Evolutionary conservation across 345 rosid species (phyloP).

Genomic region (Aurinia saxatilis): DNA sequence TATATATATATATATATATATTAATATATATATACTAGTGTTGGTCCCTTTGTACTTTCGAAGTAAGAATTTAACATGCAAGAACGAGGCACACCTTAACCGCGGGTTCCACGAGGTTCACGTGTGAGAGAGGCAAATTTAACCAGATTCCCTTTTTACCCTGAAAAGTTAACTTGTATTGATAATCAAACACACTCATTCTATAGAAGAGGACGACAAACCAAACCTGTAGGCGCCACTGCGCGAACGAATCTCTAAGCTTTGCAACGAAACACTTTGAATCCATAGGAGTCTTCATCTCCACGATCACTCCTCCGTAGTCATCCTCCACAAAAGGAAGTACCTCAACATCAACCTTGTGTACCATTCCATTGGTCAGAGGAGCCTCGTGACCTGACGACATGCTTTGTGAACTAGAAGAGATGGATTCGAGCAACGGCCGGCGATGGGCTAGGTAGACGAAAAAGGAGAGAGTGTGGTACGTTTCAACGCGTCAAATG

Average conservation of each 20-base stretch:
- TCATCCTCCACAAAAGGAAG: slow-evolving; percentile 45
- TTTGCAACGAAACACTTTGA: slow-evolving; percentile 30
- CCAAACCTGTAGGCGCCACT: slow-evolving; percentile 52
- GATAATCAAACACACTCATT: background rate
- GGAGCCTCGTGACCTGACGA: slow-evolving; percentile 17
- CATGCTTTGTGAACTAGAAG: background rate
- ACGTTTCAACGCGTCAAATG: slow-evolving; percentile 11
- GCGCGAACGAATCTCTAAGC: slow-evolving; percentile 39
- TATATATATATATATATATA: no score
- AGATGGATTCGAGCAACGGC: no score
- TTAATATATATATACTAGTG: no score
- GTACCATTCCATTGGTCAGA: slow-evolving; percentile 28
- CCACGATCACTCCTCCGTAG: slow-evolving; percentile 54
- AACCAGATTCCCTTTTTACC: slow-evolving; percentile 79
- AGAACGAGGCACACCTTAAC: slow-evolving; percentile 46
- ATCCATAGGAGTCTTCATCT: slow-evolving; percentile 45
- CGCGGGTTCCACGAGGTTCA: slow-evolving; percentile 57
- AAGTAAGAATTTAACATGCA: background rate
- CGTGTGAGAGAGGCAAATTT: slow-evolving; percentile 55
- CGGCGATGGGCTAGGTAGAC: background rate
- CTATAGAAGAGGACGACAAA: background rate
- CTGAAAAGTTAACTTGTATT: slow-evolving; percentile 26
- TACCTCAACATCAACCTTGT: slow-evolving; percentile 13
- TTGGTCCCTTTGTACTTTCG: no score
- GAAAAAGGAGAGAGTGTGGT: background rate